Evolutionary conservation across 352 stramenopile species (phyloP).

Genomic region (Globisporangium ultimum): DNA sequence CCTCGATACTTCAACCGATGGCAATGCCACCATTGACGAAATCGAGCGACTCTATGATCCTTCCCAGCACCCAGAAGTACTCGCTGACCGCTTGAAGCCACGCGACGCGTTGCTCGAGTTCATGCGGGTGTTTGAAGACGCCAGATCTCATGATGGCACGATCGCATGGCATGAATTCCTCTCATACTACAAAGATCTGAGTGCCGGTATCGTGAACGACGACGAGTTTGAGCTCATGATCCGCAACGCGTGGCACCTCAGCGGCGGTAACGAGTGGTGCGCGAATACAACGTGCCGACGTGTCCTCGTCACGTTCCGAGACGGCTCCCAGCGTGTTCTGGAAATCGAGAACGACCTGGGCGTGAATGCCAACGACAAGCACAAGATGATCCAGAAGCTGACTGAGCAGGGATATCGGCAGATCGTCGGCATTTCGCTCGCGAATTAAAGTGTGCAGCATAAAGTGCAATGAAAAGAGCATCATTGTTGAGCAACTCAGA

Average conservation of each 20-base stretch:
- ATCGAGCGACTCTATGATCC: slow-evolving; percentile 72
- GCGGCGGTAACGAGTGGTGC: slow-evolving; percentile 65
- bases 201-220: slow-evolving; percentile 71
- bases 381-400: slow-evolving; percentile 51
- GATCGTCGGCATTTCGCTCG: slow-evolving; percentile 53
- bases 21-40: slow-evolving; percentile 62
- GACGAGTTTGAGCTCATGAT: slow-evolving; percentile 88
- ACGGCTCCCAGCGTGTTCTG: slow-evolving; percentile 66
- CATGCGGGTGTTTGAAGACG: slow-evolving; percentile 69
- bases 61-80: slow-evolving; percentile 78
- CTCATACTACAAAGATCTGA: slow-evolving; percentile 90
- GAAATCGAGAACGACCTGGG: slow-evolving; percentile 72
- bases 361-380: slow-evolving; percentile 39
- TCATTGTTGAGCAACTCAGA: no score
- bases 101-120: slow-evolving; percentile 79
- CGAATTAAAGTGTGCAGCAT: slow-evolving; percentile 14
- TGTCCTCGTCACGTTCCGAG: slow-evolving; percentile 65
- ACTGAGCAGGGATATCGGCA: slow-evolving; percentile 45
- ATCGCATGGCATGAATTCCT: slow-evolving; percentile 87
- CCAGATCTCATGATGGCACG: slow-evolving; percentile 30
- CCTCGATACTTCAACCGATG: slow-evolving; percentile 66
- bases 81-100: slow-evolving; percentile 51
- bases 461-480: no score
- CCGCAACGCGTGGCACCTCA: slow-evolving; percentile 85
- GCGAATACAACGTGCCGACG: slow-evolving; percentile 74